phyloP scores from a whole-genome alignment of 306 rosid genomes.

The Casuarina glauca region DNA sequence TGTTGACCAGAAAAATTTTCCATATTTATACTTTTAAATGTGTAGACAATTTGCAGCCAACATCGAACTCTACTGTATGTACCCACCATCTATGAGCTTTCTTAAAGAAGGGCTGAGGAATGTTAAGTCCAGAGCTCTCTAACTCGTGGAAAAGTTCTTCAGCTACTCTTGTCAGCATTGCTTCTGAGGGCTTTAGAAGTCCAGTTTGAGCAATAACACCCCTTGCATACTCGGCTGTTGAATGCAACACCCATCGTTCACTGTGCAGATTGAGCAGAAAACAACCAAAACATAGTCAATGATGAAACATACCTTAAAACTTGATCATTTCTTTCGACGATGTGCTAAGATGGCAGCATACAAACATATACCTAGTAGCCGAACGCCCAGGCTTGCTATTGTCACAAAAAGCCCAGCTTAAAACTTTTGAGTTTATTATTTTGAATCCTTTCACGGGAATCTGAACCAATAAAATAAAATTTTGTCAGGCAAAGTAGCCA shows the following conservation, averaged over 20 bases:
- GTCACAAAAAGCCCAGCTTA: constrained; percentile 80
- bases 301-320: constrained; percentile 22
- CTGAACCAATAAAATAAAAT: constrained; percentile 44
- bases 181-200: constrained; percentile 69
- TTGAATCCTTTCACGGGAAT: constrained; percentile 73
- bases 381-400: constrained; percentile 89
- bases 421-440: constrained; percentile 56
- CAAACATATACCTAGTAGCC: constrained; percentile 48
- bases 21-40: constrained; percentile 1
- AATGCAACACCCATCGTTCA: constrained; percentile 88
- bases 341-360: constrained; percentile 7
- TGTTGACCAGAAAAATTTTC: constrained; percentile 12
- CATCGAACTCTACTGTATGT: constrained; percentile 15
- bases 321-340: constrained; percentile 13
- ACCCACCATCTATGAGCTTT: constrained; percentile 95
- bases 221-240: constrained; percentile 78
- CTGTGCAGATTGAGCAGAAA: constrained; percentile 39
- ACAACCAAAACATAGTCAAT: constrained; percentile 11
- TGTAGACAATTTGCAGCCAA: constrained; percentile 14
- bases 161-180: constrained; percentile 60
- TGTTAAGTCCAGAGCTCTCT: constrained; percentile 49
- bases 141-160: constrained; percentile 77
- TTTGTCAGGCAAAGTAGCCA: constrained; percentile 28
- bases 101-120: constrained; percentile 60
- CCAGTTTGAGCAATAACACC: constrained; percentile 73